Evolutionary conservation across 768 basidiomycete species (phyloP).

Genomic region (Tephrocybe sp.): DNA sequence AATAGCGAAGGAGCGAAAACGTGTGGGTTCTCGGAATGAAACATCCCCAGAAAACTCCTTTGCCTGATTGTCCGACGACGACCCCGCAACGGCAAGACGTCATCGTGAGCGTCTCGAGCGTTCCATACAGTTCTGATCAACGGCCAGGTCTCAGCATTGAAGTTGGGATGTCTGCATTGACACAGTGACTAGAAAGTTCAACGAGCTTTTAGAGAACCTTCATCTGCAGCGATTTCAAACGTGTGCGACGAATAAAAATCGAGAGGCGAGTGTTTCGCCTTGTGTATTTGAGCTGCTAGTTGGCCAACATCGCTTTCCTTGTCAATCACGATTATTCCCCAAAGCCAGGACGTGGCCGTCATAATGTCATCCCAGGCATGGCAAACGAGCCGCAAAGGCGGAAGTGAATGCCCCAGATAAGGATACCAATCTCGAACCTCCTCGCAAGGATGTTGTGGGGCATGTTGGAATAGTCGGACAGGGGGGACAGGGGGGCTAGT

Average conservation of each 20-base stretch:
- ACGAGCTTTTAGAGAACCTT: conserved; percentile 13
- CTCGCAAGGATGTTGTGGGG: conserved; percentile 31
- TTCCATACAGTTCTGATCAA: conserved; percentile 19
- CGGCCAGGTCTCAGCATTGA: conserved; percentile 16
- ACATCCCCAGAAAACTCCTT: conserved; percentile 16
- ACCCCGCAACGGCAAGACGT: background rate
- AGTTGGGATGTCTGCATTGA: conserved; percentile 22
- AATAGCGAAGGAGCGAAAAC: conserved; percentile 23
- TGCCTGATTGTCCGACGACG: background rate
- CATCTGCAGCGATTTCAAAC: background rate
- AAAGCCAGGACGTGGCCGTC: conserved; percentile 29
- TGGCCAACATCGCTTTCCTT: conserved; percentile 6
- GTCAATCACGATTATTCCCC: conserved; percentile 27
- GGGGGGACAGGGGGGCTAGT: too few species aligned
- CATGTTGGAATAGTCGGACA: conserved; percentile 19
- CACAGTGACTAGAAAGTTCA: conserved; percentile 26
- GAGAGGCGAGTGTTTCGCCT: conserved; percentile 29
- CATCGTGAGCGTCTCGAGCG: conserved; percentile 22
- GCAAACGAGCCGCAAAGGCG: conserved; percentile 27
- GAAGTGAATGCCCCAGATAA: conserved; percentile 27
- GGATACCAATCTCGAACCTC: conserved; percentile 27
- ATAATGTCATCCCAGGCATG: conserved; percentile 25
- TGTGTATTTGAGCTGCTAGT: conserved; percentile 21
- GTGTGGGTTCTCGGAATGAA: conserved; percentile 4
- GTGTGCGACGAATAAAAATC: conserved; percentile 14